Evolutionary conservation across 192 early-diverging fungal genomes (phyloP).

Genomic region (Coemansia sp.): DNA sequence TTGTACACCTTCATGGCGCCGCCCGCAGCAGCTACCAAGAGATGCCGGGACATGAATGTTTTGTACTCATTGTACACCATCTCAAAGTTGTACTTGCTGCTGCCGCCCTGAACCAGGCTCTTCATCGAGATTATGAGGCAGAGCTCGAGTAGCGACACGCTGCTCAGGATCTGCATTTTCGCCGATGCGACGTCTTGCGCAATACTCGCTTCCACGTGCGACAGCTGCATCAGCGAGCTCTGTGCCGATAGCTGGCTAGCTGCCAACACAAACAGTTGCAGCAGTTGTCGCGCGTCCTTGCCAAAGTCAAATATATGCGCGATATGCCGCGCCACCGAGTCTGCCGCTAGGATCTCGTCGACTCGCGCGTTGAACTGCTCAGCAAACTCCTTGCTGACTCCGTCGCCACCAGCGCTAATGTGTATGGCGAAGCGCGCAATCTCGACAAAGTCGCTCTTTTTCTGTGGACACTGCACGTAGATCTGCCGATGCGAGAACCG

Average conservation of each 20-base stretch:
- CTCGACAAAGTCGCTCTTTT: slow-evolving; percentile 60
- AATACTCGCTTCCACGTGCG: slow-evolving; percentile 41
- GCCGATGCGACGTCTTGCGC: slow-evolving; percentile 20
- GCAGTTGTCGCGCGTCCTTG: slow-evolving; percentile 40
- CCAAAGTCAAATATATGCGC: slow-evolving; percentile 30
- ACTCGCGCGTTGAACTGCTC: slow-evolving; percentile 56
- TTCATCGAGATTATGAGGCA: slow-evolving; percentile 79
- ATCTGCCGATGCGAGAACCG: slow-evolving; percentile 90
- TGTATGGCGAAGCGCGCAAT: slow-evolving; percentile 61
- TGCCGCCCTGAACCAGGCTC: slow-evolving; percentile 67
- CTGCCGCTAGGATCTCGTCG: slow-evolving; percentile 20
- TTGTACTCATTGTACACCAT: slow-evolving; percentile 95
- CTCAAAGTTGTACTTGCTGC: slow-evolving; percentile 85
- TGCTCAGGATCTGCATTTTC: slow-evolving; percentile 38
- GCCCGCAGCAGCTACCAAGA: slow-evolving; percentile 48
- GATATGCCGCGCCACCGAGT: slow-evolving; percentile 13
- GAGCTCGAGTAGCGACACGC: slow-evolving; percentile 80
- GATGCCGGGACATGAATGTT: slow-evolving; percentile 71
- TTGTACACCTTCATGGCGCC: slow-evolving; percentile 74
- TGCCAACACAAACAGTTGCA: slow-evolving; percentile 21
- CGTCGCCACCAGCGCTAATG: slow-evolving; percentile 16
- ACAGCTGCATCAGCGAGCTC: slow-evolving; percentile 4
- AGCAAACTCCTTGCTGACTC: slow-evolving; percentile 21
- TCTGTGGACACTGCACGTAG: slow-evolving; percentile 63
- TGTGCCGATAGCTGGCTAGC: slow-evolving; percentile 8